Conservation (phyloP, 208 protist genomes). For the Leptomonas pyrrhocoris region DNA sequence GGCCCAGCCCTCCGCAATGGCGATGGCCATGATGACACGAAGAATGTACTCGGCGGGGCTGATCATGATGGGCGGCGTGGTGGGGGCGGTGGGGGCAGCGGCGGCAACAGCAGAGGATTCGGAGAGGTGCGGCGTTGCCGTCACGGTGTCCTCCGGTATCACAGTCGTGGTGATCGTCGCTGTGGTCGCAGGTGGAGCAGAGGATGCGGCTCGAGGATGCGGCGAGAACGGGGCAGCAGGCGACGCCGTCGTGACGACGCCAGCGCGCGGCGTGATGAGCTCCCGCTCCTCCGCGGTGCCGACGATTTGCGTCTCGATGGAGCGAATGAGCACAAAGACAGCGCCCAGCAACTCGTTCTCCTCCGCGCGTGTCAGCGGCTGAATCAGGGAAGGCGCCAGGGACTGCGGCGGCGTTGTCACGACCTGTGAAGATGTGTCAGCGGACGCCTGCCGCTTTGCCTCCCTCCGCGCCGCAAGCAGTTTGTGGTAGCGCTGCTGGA, state of each 20-base stretch:
- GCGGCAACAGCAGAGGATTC: background rate
- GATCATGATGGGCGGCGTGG: constrained; percentile 9
- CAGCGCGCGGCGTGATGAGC: constrained; percentile 37
- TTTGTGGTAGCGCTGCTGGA: constrained; percentile 26
- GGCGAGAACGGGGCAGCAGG: background rate
- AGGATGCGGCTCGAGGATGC: background rate
- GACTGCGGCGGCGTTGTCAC: background rate
- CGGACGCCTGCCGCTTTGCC: background rate
- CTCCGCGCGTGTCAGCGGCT: constrained; percentile 22
- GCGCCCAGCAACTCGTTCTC: constrained; percentile 41
- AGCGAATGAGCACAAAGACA: constrained; percentile 46
- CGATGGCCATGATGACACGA: constrained; percentile 52
- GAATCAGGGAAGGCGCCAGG: background rate
- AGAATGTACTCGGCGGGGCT: constrained; percentile 61
- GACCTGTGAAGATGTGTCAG: background rate
- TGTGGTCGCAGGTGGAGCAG: background rate
- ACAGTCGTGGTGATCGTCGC: background rate
- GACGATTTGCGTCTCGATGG: constrained; percentile 41
- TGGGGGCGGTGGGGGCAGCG: background rate
- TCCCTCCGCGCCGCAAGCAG: constrained; percentile 1
- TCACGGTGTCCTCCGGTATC: constrained; percentile 12
- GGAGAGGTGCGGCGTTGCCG: constrained; percentile 5
- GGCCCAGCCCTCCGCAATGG: constrained; percentile 62
- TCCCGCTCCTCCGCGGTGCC: constrained; percentile 52
- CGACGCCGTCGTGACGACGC: constrained; percentile 5